Evolutionary conservation across 2,329 filamentous ascomycete species (phyloP), one percentile per base, ranked within the genome.

Genomic region (Colletotrichum eleusines): DNA sequence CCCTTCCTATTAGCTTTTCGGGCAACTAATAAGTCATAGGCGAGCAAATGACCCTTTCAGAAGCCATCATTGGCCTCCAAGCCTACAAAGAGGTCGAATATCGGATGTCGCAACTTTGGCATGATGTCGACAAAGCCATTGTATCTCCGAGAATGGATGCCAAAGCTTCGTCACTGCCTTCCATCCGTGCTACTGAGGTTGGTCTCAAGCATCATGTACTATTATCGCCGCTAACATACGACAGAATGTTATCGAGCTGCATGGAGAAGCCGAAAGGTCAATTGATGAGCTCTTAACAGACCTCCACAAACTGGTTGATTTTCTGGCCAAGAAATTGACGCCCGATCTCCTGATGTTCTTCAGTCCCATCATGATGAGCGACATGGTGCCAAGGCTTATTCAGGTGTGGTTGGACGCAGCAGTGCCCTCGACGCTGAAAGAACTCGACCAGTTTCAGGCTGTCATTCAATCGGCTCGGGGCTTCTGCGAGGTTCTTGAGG

Each of bases 341-440:
- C 67, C 81, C 12, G 85, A 89, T 38, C 81, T 92, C 7, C 78
- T 90, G 1, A 81, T 84, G 57, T 85, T 88, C 1, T 82, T 98
- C 1, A 92, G 92, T 0, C 84, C 87, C 16, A 87, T 89, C 11
- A 88, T 98, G 78, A 88, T 97, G 79, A 90, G 90, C 0, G 85
- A 88, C 48, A 80, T 97, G 12, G 86, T 91, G 11, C 86, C 89
- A 7, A 88, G 89, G 28, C 85, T 98, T 14, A 91, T 94, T 50
- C 87, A 87, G 5, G 84, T 87, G 5, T 97, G 94, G 91, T 86
- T 99, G 9, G 89, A 93, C 40, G 86, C 89, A 18, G 89, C 90
- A 1, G 91, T 99, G 0, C 95, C 96, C 1, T 84, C 91, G 1
- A 91, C 92, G 0, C 84, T 97, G 14, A 84, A 87, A 14, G 90